phyloP scores from a whole-genome alignment of 345 rosid species.

The Tarenaya hassleriana region DNA sequence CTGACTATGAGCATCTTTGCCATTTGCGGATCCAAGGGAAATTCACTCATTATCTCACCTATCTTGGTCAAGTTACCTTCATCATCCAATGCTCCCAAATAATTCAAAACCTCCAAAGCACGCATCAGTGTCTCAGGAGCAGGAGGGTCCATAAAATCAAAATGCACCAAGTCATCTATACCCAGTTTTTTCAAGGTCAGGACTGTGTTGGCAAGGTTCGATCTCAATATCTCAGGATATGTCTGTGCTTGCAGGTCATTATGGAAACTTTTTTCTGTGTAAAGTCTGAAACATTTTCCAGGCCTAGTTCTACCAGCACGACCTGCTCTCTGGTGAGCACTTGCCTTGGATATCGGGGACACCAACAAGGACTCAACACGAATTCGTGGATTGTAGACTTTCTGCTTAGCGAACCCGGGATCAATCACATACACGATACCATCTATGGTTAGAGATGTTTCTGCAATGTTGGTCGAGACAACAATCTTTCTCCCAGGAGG shows the following conservation, averaged over 20 bases:
- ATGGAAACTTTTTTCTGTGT: slow-evolving; percentile 81
- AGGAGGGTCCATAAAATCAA: slow-evolving; percentile 99
- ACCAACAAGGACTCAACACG: slow-evolving; percentile 93
- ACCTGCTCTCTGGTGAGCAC: slow-evolving; percentile 99
- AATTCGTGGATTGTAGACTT: slow-evolving; percentile 90
- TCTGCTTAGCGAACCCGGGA: slow-evolving; percentile 94
- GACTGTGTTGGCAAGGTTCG: slow-evolving; percentile 95
- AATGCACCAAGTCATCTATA: slow-evolving; percentile 89
- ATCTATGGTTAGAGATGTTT: slow-evolving; percentile 95
- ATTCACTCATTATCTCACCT: slow-evolving; percentile 98
- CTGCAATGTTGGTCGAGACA: slow-evolving; percentile 94
- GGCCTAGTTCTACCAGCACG: slow-evolving; percentile 99
- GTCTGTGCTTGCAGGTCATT: slow-evolving; percentile 94
- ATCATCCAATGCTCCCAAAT: slow-evolving; percentile 95
- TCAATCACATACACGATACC: slow-evolving; percentile 97
- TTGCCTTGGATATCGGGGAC: slow-evolving; percentile 96
- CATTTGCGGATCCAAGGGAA: slow-evolving; percentile 98
- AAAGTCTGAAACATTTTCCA: slow-evolving; percentile 90
- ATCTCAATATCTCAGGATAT: slow-evolving; percentile 89
- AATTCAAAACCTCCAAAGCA: slow-evolving; percentile 88
- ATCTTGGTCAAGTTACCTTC: slow-evolving; percentile 90
- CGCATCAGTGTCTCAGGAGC: slow-evolving; percentile 99
- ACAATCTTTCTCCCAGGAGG: slow-evolving; percentile 94
- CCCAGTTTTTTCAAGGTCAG: slow-evolving; percentile 90
- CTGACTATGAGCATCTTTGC: slow-evolving; percentile 96